Base-by-base conservation (phyloP, 805 yeast genomes). In the Myxozyma mucilagina region DNA sequence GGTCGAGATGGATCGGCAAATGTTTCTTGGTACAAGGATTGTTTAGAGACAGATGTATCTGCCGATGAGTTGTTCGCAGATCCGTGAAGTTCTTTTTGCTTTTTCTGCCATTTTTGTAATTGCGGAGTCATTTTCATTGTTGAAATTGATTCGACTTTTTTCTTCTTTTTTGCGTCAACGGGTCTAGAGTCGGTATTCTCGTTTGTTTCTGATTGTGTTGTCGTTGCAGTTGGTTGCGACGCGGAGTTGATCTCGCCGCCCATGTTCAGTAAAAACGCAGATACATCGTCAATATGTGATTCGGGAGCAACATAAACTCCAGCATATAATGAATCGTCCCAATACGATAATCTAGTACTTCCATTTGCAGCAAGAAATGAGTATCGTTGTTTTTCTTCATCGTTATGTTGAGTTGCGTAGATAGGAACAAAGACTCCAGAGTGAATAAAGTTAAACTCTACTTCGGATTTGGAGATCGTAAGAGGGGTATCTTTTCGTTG, bases 381-480 rank as follows among this genome's bases (percentile, higher is more conserved):
- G 24, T n/a, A 56, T 10, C 16, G 9, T 38, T 50, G 49, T 18
- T 35, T 16, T 10, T 47, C 13, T 16, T 41, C 39, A 24, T 38
- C 36, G 47, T 44, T 9, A n/a, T 43, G 31, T 34, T 16, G 18
- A 11, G 4, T 14, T 20, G 18, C 49, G 35, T 63, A 57, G 2
- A 57, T 45, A 4, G 67, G 67, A n/a, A 64, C 60, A 47, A 64
- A 64, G 10, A 64, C 67, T 11, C 67, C 67, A 2, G 66, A 53
- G 45, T 64, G 67, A 8, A 64, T 62, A 35, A 41, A 64, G 14
- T 45, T 45, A n/a, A 49, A 16, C 18, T 49, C 43, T 10, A 49
- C 43, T n/a, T 35, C 32, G 16, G n/a, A 10, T 38, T 24, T 43
- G 32, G 24, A 49, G 2, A 49, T 14, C 7, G 51, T 47, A 14